Percentiles rank a stretch among this genome's conserved stretches.
These are phyloP conservation scores for Beta corolliflora DNA, from an alignment of 179 eudicot genomes.

Conservation along the genomic window DNA sequence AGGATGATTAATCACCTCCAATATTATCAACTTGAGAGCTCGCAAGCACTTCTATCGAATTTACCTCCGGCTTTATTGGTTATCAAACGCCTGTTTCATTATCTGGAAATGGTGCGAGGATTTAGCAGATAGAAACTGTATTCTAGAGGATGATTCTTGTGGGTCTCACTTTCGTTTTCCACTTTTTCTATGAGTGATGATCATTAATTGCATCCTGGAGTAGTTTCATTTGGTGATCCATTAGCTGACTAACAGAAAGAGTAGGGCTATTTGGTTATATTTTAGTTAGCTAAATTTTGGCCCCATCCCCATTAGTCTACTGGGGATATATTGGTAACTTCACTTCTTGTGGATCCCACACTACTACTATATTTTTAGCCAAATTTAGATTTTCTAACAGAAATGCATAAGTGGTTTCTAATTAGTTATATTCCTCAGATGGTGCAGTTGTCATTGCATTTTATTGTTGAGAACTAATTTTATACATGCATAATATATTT, in stretches of 20 bases:
- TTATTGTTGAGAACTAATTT: background rate
- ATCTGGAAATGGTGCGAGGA: background rate
- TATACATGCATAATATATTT: slow-evolving; percentile 19
- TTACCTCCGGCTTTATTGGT: no score
- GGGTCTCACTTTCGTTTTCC: background rate
- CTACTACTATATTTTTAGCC: no score
- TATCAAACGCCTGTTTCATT: background rate
- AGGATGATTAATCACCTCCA: no score
- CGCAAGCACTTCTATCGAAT: no score
- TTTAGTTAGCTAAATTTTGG: no score
- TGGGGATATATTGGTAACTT: no score
- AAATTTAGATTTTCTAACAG: no score
- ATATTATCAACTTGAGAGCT: no score
- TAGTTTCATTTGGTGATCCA: background rate
- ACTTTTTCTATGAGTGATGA: background rate
- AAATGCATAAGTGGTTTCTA: background rate
- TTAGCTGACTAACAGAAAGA: background rate
- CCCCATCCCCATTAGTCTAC: no score
- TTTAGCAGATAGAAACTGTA: background rate
- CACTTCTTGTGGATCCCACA: no score
- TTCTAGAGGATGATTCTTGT: background rate
- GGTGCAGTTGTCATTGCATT: background rate
- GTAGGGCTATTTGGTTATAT: no score
- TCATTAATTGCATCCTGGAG: background rate
- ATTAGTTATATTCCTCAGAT: background rate